phyloP scores from a whole-genome alignment of 2,329 filamentous ascomycete species.

The Hawksworthiomyces lignivorus region DNA sequence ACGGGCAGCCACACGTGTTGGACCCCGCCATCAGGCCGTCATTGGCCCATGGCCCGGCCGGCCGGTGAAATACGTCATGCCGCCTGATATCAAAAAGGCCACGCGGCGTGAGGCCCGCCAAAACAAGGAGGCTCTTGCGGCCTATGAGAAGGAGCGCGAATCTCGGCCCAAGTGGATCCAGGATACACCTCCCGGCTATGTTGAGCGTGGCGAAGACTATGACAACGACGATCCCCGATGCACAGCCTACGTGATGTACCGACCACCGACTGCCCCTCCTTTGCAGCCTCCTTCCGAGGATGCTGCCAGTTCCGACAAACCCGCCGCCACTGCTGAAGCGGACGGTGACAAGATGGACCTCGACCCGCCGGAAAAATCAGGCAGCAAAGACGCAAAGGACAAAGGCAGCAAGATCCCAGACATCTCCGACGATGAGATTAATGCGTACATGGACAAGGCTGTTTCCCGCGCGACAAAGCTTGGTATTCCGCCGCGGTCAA shows the following conservation, averaged over 20 bases:
- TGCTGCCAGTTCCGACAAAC: background rate
- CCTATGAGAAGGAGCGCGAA: conserved; percentile 77
- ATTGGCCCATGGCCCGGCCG: conserved; percentile 79
- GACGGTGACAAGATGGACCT: conserved; percentile 11
- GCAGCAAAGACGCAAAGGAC: background rate
- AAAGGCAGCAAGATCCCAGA: conserved; percentile 28
- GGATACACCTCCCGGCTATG: conserved; percentile 82
- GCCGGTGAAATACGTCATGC: conserved; percentile 84
- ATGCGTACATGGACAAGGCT: conserved; percentile 68
- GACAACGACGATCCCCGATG: conserved; percentile 62
- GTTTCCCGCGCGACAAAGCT: conserved; percentile 57
- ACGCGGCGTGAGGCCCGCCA: conserved; percentile 70
- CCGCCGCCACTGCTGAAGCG: background rate
- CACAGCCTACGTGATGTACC: conserved; percentile 72
- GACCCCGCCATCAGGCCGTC: conserved; percentile 83
- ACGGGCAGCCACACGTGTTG: conserved; percentile 84
- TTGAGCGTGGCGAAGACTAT: conserved; percentile 73
- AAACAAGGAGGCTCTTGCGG: conserved; percentile 71
- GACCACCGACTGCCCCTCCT: conserved; percentile 45
- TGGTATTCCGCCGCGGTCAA: conserved; percentile 66
- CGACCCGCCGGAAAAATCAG: conserved; percentile 1
- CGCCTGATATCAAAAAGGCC: conserved; percentile 78
- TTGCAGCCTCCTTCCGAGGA: background rate
- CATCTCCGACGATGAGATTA: conserved; percentile 51
- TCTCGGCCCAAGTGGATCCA: conserved; percentile 88